These are phyloP conservation scores for Microbotryomycetes sp. DNA, from an alignment of 1,284 basidiomycete species.

Conservation along the genomic window DNA sequence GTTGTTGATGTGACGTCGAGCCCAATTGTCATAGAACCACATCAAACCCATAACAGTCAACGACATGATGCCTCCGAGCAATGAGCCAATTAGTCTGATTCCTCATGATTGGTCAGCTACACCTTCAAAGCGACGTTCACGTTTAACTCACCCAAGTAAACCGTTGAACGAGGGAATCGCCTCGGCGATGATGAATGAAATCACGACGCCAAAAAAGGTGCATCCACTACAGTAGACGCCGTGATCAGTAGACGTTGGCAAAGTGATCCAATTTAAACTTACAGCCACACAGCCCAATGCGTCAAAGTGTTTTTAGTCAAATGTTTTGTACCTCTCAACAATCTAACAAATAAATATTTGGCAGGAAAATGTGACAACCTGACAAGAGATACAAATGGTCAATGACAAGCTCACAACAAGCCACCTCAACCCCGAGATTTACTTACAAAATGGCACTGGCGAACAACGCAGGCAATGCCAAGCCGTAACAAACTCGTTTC, in stretches of 20 bases:
- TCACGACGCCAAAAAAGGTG: background rate
- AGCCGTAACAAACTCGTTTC: constrained; percentile 43
- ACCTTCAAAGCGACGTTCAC: background rate
- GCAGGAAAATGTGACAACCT: background rate
- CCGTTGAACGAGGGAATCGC: constrained; percentile 9
- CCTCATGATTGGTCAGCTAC: too few relatives aligned
- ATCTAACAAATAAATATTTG: constrained; percentile 2
- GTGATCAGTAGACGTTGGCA: too few relatives aligned
- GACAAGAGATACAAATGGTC: too few relatives aligned
- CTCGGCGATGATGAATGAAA: constrained; percentile 7
- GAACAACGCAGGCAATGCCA: constrained; percentile 42
- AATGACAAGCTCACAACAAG: too few relatives aligned
- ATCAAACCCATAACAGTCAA: constrained; percentile 7
- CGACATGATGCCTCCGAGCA: constrained; percentile 23
- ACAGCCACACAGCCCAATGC: constrained; percentile 1
- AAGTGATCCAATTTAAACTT: too few relatives aligned
- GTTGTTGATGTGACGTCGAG: background rate
- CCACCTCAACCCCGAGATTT: too few relatives aligned
- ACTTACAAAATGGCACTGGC: constrained; percentile 13
- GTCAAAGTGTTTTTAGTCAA: background rate
- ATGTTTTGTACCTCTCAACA: background rate
- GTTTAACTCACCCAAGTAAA: background rate
- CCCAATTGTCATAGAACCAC: constrained; percentile 22
- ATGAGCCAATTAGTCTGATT: background rate
- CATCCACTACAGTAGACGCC: background rate